Conservation (phyloP, 2,329 filamentous ascomycete species). For the Sporothrix protearum region DNA sequence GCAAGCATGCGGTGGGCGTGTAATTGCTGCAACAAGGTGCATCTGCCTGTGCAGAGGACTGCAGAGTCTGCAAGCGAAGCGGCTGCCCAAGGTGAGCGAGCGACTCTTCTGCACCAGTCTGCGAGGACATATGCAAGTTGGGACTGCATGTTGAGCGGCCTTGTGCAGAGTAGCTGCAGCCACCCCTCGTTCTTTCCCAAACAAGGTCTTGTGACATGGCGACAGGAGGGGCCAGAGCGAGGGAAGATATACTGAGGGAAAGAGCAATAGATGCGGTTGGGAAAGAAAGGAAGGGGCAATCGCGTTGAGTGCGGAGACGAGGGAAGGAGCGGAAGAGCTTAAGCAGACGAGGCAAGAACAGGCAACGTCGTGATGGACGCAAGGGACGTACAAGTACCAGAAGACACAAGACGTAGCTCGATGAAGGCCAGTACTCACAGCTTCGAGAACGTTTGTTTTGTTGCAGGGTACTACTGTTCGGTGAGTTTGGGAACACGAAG, state of each 20-base stretch:
- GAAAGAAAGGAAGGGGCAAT: background rate
- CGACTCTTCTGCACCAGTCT: background rate
- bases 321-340: background rate
- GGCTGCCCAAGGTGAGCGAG: conserved; percentile 4
- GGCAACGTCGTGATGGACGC: too few species aligned
- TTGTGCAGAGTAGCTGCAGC: conserved; percentile 4
- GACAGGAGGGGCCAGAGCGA: background rate
- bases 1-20: background rate
- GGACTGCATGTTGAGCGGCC: background rate
- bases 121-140: background rate
- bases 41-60: background rate
- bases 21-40: conserved; percentile 5
- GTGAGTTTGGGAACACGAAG: background rate
- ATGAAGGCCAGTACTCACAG: background rate
- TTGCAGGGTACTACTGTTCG: background rate
- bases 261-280: background rate
- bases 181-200: conserved; percentile 10
- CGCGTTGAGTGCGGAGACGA: too few species aligned
- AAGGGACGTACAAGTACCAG: background rate
- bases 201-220: background rate
- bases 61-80: background rate
- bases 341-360: background rate
- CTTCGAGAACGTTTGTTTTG: background rate
- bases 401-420: background rate
- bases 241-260: background rate